phyloP scores from a whole-genome alignment of 2,329 filamentous ascomycete species.

The Trichoderma sp. region DNA sequence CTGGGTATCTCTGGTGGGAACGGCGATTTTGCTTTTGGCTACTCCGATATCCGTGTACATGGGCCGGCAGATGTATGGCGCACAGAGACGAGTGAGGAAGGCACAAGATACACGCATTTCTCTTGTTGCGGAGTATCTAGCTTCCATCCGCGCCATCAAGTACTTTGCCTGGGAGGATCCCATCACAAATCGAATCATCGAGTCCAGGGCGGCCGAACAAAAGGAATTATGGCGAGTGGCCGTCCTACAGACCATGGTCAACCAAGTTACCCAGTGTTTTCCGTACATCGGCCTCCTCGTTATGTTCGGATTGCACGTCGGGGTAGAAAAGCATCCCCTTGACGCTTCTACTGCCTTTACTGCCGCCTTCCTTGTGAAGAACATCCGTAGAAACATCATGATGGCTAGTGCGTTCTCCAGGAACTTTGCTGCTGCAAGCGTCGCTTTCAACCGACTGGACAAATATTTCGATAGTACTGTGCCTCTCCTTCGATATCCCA shows the following conservation, averaged over 20 bases:
- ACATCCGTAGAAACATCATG: conserved; percentile 50
- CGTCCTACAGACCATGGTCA: conserved; percentile 45
- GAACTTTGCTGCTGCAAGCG: conserved; percentile 35
- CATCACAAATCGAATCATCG: conserved; percentile 49
- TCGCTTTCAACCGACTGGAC: conserved; percentile 52
- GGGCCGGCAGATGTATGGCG: conserved; percentile 47
- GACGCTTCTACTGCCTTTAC: conserved; percentile 59
- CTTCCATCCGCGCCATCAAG: conserved; percentile 57
- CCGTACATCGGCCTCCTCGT: conserved; percentile 51
- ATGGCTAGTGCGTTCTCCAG: conserved; percentile 46
- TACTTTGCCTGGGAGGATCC: conserved; percentile 60
- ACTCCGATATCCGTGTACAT: conserved; percentile 51
- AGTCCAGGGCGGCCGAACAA: conserved; percentile 50
- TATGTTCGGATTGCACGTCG: conserved; percentile 53
- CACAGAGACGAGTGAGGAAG: conserved; percentile 51
- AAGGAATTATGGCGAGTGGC: conserved; percentile 53
- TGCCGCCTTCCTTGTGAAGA: conserved; percentile 51
- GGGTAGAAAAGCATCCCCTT: conserved; percentile 45
- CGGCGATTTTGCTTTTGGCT: conserved; percentile 44
- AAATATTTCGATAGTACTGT: conserved; percentile 52
- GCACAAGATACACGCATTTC: conserved; percentile 57
- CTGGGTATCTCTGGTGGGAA: conserved; percentile 54
- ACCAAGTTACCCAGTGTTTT: conserved; percentile 50
- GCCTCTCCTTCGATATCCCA: conserved; percentile 46
- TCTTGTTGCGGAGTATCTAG: conserved; percentile 55